Evolutionary conservation across 1,284 basidiomycete genomes (phyloP).

Genomic region (Irpex sp.): DNA sequence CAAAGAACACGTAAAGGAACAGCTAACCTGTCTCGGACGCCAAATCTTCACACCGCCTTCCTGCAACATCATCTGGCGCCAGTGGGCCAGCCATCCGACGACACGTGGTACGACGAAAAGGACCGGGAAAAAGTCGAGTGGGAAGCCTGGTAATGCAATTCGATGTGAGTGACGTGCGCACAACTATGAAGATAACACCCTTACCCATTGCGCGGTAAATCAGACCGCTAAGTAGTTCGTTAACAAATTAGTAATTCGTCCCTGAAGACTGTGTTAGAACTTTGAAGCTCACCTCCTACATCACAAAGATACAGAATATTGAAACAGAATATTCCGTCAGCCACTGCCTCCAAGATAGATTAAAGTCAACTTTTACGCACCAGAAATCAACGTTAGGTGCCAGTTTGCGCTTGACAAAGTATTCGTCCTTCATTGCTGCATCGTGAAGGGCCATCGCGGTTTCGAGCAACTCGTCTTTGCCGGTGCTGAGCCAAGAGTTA

Average conservation of each 20-base stretch:
- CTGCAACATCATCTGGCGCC: constrained; percentile 89
- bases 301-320: too few relatives aligned
- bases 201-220: constrained; percentile 87
- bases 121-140: constrained; percentile 88
- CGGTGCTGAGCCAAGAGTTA: not conserved
- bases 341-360: not conserved
- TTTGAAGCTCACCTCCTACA: too few relatives aligned
- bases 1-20: constrained; percentile 1
- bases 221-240: constrained; percentile 50
- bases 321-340: too few relatives aligned
- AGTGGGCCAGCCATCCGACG: constrained; percentile 87
- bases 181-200: constrained; percentile 18
- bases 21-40: constrained; percentile 75
- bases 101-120: constrained; percentile 87
- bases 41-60: constrained; percentile 87
- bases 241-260: too few relatives aligned
- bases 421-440: constrained; percentile 77
- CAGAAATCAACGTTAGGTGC: constrained; percentile 86
- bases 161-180: not conserved
- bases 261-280: not conserved
- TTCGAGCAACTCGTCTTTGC: constrained; percentile 57
- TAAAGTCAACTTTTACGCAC: constrained; percentile 37
- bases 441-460: constrained; percentile 88
- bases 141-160: constrained; percentile 56
- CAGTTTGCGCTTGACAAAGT: constrained; percentile 71